Percentiles rank a stretch among this genome's conserved stretches.
phyloP scores from a whole-genome alignment of 1,284 basidiomycete species.

The Singerocomus inundabilis region DNA sequence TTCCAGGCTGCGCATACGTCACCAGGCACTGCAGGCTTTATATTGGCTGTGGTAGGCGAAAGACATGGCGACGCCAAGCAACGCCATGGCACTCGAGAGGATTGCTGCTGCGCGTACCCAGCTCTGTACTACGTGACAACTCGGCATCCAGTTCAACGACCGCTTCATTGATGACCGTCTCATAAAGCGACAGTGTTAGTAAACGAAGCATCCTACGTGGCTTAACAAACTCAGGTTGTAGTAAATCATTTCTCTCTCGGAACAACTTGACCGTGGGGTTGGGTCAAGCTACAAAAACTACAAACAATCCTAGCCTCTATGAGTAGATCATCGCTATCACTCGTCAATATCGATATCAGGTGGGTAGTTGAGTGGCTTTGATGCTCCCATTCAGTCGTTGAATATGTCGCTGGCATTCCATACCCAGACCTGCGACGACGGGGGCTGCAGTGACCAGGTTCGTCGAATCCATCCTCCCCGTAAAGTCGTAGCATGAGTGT shows the following conservation, averaged over 20 bases:
- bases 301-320: background rate
- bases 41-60: too few species aligned
- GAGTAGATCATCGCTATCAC: background rate
- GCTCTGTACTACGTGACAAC: too few species aligned
- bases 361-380: constrained; percentile 12
- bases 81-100: too few species aligned
- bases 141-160: background rate
- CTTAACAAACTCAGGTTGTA: constrained; percentile 11
- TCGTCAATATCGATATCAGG: background rate
- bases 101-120: too few species aligned
- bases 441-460: background rate
- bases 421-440: constrained; percentile 4
- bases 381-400: background rate
- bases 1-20: background rate
- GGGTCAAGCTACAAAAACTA: constrained; percentile 1
- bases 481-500: too few species aligned
- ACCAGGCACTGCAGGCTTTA: too few species aligned
- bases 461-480: background rate
- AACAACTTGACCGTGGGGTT: background rate
- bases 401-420: background rate
- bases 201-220: background rate
- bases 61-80: too few species aligned
- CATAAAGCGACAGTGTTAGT: constrained; percentile 1
- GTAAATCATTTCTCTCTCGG: background rate
- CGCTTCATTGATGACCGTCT: background rate